Percentiles rank a stretch among this genome's conserved stretches.
Evolutionary conservation across 345 rosid genomes (phyloP).

Genomic region (Eucalyptus polyanthemos): DNA sequence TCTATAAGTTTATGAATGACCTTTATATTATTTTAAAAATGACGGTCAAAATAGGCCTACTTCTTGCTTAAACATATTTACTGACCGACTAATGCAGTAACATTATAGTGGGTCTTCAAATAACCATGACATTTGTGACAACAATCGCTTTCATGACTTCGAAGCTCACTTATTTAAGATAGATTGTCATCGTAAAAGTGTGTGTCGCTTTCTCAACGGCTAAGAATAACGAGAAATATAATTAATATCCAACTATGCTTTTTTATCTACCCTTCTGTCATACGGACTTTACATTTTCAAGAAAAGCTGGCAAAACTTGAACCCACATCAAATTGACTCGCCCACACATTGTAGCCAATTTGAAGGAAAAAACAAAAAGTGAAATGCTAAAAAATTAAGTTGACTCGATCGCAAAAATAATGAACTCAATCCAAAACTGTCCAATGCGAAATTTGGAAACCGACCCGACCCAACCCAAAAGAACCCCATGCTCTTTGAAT

Average conservation of each 20-base stretch:
- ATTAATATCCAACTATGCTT: not conserved
- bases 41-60: not conserved
- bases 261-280: not conserved
- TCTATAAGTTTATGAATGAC: not conserved
- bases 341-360: not conserved
- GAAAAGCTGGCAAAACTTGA: not conserved
- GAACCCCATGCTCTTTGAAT: not conserved
- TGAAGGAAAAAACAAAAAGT: not conserved
- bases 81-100: not conserved
- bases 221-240: not conserved
- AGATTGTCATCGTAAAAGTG: not conserved
- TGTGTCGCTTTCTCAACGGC: not conserved
- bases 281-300: not conserved
- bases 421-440: not conserved
- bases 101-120: not conserved
- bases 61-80: not conserved
- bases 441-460: not conserved
- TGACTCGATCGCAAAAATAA: not conserved
- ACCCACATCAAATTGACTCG: not conserved
- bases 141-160: not conserved
- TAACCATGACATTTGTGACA: not conserved
- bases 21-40: not conserved
- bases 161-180: not conserved
- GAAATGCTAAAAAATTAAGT: not conserved
- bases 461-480: not conserved